Evolutionary conservation across 139 green algal genomes (phyloP).

Genomic region (Chlorella sp.): DNA sequence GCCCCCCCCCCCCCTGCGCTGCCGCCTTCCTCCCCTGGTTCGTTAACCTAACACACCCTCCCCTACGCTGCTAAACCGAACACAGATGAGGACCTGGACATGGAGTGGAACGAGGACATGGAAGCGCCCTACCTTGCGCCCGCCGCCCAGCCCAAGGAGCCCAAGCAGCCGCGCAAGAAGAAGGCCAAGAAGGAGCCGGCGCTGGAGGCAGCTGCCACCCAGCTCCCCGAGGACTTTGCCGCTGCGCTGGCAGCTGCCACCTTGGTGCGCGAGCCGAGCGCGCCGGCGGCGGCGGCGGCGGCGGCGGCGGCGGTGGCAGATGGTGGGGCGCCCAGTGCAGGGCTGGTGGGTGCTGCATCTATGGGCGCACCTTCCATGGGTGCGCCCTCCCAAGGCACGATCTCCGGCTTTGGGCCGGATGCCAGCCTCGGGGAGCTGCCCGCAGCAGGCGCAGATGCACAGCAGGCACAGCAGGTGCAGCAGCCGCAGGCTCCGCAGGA

Average conservation of each 20-base stretch:
- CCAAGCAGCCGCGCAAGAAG: background rate
- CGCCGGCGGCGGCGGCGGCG: background rate
- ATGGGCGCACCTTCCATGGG: no score
- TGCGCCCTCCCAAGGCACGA: no score
- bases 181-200: background rate
- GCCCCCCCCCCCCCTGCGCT: no score
- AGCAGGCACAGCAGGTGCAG: background rate
- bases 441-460: background rate
- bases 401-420: background rate
- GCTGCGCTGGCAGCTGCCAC: conserved; percentile 20
- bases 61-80: background rate
- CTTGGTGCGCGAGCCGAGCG: conserved; percentile 3
- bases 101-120: conserved; percentile 21
- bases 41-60: background rate
- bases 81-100: background rate
- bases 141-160: background rate
- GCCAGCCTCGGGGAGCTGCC: background rate
- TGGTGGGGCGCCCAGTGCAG: background rate
- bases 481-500: background rate
- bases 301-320: background rate
- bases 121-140: conserved; percentile 1
- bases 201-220: background rate
- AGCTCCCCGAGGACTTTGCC: conserved; percentile 26
- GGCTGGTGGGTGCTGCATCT: no score
- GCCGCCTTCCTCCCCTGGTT: no score